Percentiles rank a stretch among this genome's conserved stretches.
These are phyloP conservation scores for Ogataea saltuana DNA, from an alignment of 805 yeast genomes.

Conservation along the genomic window DNA sequence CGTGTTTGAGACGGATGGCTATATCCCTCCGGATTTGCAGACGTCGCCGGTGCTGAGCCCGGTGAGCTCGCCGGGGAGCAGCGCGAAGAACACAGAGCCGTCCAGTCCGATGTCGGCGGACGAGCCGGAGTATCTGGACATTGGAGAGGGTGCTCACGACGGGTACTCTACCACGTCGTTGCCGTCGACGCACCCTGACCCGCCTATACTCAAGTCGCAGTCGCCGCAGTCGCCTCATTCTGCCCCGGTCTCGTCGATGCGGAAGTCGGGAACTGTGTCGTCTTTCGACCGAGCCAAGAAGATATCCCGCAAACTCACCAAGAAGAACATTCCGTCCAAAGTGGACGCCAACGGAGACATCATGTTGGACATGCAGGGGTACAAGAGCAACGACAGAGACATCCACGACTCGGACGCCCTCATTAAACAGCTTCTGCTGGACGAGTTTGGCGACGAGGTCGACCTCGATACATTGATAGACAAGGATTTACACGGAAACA, in stretches of 20 bases:
- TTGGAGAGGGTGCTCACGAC: slow-evolving; percentile 37
- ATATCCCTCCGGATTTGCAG: slow-evolving; percentile 74
- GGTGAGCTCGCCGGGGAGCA: slow-evolving; percentile 54
- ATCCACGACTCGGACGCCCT: slow-evolving; percentile 74
- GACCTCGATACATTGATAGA: slow-evolving; percentile 47
- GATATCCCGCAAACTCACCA: slow-evolving; percentile 62
- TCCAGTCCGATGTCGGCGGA: slow-evolving; percentile 29
- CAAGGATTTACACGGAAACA: slow-evolving; percentile 68
- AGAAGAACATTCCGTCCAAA: slow-evolving; percentile 81
- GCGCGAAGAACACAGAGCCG: slow-evolving; percentile 30
- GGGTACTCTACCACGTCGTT: slow-evolving; percentile 6
- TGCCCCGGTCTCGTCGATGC: slow-evolving; percentile 30
- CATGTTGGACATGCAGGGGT: slow-evolving; percentile 92
- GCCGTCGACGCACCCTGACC: slow-evolving; percentile 15
- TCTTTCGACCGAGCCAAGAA: slow-evolving; percentile 57
- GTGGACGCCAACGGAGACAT: slow-evolving; percentile 89
- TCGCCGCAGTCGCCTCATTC: slow-evolving; percentile 37
- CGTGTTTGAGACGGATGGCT: slow-evolving; percentile 81
- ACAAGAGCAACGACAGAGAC: slow-evolving; percentile 81
- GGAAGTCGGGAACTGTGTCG: slow-evolving; percentile 18
- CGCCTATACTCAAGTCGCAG: slow-evolving; percentile 11
- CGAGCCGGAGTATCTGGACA: slow-evolving; percentile 56
- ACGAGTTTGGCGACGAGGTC: slow-evolving; percentile 64
- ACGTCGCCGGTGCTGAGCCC: slow-evolving; percentile 85
- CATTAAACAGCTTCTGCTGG: slow-evolving; percentile 68